phyloP scores from a whole-genome alignment of 225 moss, liverwort and hornwort genomes.

The Lunularia cruciata region DNA sequence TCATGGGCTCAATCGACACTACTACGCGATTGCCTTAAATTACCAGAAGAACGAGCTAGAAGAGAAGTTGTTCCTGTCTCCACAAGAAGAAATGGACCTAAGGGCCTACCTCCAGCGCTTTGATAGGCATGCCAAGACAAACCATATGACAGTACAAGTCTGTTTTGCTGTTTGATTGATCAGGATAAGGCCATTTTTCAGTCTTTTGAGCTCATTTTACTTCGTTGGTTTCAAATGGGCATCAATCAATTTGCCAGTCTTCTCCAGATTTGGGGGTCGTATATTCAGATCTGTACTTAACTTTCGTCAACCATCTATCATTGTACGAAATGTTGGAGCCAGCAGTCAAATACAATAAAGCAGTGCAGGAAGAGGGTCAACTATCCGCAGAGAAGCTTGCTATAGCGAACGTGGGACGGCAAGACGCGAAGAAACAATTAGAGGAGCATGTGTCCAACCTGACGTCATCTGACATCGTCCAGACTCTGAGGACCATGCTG shows the following conservation, averaged over 20 bases:
- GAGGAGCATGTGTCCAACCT: constrained; percentile 95
- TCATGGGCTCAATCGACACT: constrained; percentile 92
- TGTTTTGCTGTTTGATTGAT: too few relatives aligned
- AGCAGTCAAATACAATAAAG: constrained; percentile 90
- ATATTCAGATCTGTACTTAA: too few relatives aligned
- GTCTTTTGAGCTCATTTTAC: too few relatives aligned
- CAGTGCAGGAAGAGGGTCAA: constrained; percentile 96
- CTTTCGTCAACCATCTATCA: too few relatives aligned
- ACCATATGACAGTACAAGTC: constrained; percentile 88
- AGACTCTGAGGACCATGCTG: constrained; percentile 97
- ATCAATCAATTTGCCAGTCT: too few relatives aligned
- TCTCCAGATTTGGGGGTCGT: too few relatives aligned
- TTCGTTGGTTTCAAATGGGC: too few relatives aligned
- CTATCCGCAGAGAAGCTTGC: constrained; percentile 86
- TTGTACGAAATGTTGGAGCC: constrained; percentile 91
- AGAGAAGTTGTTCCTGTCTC: constrained; percentile 89
- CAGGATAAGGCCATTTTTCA: too few relatives aligned
- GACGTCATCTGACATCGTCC: constrained; percentile 96
- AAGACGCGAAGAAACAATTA: constrained; percentile 97
- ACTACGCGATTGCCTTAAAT: constrained; percentile 90
- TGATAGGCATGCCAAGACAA: constrained; percentile 87
- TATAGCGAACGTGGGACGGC: constrained; percentile 92
- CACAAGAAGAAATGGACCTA: constrained; percentile 99
- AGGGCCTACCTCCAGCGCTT: constrained; percentile 89
- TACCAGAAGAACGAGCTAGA: constrained; percentile 96